These are phyloP conservation scores for Parascedosporium putredinis DNA, from an alignment of 2,329 filamentous ascomycete species.

Conservation along the genomic window DNA sequence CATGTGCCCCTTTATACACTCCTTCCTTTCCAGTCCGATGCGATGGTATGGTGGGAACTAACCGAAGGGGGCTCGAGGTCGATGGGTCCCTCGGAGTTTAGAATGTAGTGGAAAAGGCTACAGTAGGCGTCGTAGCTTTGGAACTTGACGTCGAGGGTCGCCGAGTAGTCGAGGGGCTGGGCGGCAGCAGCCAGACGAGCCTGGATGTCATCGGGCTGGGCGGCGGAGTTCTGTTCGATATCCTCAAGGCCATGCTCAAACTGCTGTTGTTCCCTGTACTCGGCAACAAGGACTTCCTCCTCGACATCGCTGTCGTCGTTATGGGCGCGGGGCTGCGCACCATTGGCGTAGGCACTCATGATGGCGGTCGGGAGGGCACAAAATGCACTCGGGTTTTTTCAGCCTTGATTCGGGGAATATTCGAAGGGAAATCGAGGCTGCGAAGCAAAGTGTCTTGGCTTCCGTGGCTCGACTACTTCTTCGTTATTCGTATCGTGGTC, in stretches of 20 bases:
- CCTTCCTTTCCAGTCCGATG: background rate
- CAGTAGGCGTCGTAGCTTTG: constrained; percentile 99
- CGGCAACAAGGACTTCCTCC: constrained; percentile 89
- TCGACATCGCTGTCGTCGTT: constrained; percentile 88
- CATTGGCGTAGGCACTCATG: constrained; percentile 56
- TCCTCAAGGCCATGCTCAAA: constrained; percentile 80
- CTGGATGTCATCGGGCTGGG: constrained; percentile 80
- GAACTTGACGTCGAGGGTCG: constrained; percentile 92
- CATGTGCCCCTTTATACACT: background rate
- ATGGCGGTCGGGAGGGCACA: constrained; percentile 10
- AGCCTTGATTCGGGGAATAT: background rate
- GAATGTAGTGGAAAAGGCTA: constrained; percentile 97
- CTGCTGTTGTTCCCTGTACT: constrained; percentile 84
- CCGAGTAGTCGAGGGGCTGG: constrained; percentile 91
- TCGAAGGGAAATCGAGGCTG: background rate
- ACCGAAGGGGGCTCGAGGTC: constrained; percentile 95
- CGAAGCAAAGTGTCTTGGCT: background rate
- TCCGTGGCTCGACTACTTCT: background rate
- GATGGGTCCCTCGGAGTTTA: constrained; percentile 98
- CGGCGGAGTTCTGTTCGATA: constrained; percentile 54
- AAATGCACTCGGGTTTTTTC: background rate
- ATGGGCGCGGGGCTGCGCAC: constrained; percentile 48
- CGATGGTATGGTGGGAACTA: constrained; percentile 30
- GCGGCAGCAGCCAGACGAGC: constrained; percentile 83
- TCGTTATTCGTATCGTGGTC: constrained; percentile 5